Percentiles rank a stretch among this genome's conserved stretches.
Conservation (phyloP, 139 green algal genomes). For the Coelastrella sp. region DNA sequence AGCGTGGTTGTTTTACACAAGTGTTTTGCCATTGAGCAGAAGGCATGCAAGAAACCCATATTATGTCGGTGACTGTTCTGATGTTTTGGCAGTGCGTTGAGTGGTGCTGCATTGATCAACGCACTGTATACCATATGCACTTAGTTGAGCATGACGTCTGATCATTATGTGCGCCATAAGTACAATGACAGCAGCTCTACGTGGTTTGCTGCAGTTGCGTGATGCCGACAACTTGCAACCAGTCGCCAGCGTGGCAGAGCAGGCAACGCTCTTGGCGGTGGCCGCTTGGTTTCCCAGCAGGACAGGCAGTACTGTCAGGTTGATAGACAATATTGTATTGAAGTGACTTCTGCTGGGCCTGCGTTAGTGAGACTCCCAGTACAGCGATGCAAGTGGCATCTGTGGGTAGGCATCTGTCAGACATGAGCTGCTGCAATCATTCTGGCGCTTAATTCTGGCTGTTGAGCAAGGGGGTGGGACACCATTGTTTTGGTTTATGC, state of each 20-base stretch:
- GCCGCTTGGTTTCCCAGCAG: constrained; percentile 80
- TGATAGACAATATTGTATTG: constrained; percentile 96
- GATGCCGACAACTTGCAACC: constrained; percentile 74
- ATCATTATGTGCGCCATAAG: too few relatives aligned
- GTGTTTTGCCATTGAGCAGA: background rate
- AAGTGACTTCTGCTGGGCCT: background rate
- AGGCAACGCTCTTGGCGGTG: constrained; percentile 77
- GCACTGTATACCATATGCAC: too few relatives aligned
- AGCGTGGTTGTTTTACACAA: constrained; percentile 46
- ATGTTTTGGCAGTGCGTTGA: background rate
- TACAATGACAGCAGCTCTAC: background rate
- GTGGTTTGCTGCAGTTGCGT: constrained; percentile 54
- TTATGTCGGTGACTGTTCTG: background rate
- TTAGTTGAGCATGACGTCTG: too few relatives aligned
- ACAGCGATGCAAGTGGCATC: too few relatives aligned
- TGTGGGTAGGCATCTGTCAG: too few relatives aligned
- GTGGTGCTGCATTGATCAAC: too few relatives aligned
- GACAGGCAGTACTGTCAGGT: constrained; percentile 78
- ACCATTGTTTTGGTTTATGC: too few relatives aligned
- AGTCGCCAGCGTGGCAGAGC: constrained; percentile 50
- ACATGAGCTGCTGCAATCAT: too few relatives aligned
- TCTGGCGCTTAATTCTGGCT: too few relatives aligned
- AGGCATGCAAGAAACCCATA: too few relatives aligned
- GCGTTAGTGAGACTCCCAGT: too few relatives aligned
- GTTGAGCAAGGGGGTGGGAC: too few relatives aligned